These are phyloP conservation scores for Curvularia sp. DNA, from an alignment of 2,329 filamentous ascomycete genomes.

Conservation along the genomic window DNA sequence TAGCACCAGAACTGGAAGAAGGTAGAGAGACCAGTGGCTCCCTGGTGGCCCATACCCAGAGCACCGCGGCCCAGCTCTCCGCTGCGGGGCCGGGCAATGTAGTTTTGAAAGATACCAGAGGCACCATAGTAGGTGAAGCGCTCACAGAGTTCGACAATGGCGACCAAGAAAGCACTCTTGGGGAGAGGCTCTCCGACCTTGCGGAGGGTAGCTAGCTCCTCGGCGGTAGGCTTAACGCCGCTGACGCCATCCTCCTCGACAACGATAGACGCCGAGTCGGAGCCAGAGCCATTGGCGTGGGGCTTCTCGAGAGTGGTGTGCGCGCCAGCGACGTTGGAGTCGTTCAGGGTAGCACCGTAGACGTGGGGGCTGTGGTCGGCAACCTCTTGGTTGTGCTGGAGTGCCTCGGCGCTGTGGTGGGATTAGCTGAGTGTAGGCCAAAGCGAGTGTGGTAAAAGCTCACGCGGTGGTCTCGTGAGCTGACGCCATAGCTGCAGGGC, in stretches of 20 bases:
- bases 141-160: conserved; percentile 60
- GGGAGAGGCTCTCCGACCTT: conserved; percentile 58
- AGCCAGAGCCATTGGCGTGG: conserved; percentile 12
- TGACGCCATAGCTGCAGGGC: conserved; percentile 31
- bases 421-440: conserved; percentile 10
- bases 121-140: conserved; percentile 59
- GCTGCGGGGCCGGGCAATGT: conserved; percentile 53
- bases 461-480: conserved; percentile 43
- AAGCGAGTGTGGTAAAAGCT: conserved; percentile 13
- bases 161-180: conserved; percentile 57
- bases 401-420: conserved; percentile 38
- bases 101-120: conserved; percentile 60
- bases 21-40: conserved; percentile 55
- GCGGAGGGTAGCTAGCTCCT: conserved; percentile 54
- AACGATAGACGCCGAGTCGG: conserved; percentile 25
- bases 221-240: conserved; percentile 52
- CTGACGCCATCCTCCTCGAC: conserved; percentile 40
- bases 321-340: conserved; percentile 27
- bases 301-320: conserved; percentile 33
- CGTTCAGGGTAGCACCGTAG: conserved; percentile 36
- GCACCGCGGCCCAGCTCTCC: conserved; percentile 51
- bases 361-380: conserved; percentile 42
- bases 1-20: conserved; percentile 57
- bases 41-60: conserved; percentile 55
- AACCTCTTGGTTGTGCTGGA: conserved; percentile 39